Evolutionary conservation across 768 basidiomycete genomes (phyloP), one percentile per base, ranked within the genome.

Genomic region (Leucosporidium creatinivorum): DNA sequence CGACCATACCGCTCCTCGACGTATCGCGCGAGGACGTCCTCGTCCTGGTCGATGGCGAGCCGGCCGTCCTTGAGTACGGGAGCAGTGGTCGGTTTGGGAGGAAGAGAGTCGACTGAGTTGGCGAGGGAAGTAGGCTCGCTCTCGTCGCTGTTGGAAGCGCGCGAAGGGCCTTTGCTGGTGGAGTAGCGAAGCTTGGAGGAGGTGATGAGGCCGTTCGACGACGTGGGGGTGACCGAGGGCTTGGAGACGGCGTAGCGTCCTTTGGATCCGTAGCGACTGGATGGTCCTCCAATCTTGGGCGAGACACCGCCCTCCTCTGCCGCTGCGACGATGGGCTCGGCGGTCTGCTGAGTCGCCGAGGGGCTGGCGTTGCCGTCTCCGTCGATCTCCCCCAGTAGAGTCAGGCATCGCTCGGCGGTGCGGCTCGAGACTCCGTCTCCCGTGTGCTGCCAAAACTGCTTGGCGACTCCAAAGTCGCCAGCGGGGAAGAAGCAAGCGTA

Each of bases 381-480:
- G 18, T 70, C 63, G 17, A 73, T 69, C 33, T 83, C 83, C 0
- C 85, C 83, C 2, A 93, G 81, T 73, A 91, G 80, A 33, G 85
- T 81, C 52, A 98, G 81, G 75, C 89, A 92, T 65, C 85, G 82
- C 67, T 93, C 91, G 6, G 92, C 92, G 25, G 88, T 79, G 10
- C 94, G 86, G 68, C 89, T 92, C 4, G 89, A 91, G 50, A 99
- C 86, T 1, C 93, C 93, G 66, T 88, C 80, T 0, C 94, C 94
- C 0, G 88, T 86, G 77, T 97, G 94, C 73, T 97, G 93, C 94
- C 94, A 98, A 78, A 93, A 97, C 77, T 91, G 83, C 76, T 89
- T 94, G 12, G 90, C 91, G 10, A 87, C 77, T 13, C 82, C 74
- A 73, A 83, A 86, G 5, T 83, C 77, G 6, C 84, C 82, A 3